These are phyloP conservation scores for Neofusicoccum sp. DNA, from an alignment of 2,329 filamentous ascomycete species.

Conservation along the genomic window DNA sequence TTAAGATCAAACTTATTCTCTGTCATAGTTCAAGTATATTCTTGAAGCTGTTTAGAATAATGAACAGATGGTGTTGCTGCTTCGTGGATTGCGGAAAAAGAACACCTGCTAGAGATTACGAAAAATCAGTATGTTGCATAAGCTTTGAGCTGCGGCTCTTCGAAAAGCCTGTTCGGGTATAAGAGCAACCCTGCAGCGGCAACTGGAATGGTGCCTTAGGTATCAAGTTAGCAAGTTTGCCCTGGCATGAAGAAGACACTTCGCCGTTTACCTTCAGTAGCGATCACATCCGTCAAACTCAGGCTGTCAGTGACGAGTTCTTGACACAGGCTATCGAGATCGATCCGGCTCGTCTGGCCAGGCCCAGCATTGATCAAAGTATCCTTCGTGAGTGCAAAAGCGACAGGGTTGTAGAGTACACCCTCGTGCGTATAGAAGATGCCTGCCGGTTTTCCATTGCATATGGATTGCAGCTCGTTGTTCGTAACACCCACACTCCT, in stretches of 20 bases:
- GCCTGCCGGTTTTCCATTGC: constrained; percentile 42
- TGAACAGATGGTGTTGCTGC: background rate
- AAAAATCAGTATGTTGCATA: background rate
- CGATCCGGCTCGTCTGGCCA: constrained; percentile 39
- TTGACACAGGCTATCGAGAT: constrained; percentile 41
- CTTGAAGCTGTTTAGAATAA: background rate
- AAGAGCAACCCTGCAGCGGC: constrained; percentile 36
- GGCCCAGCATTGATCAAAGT: constrained; percentile 50
- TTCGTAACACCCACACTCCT: constrained; percentile 51
- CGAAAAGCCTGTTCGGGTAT: constrained; percentile 17
- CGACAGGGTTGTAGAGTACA: constrained; percentile 50
- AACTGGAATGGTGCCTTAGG: constrained; percentile 44
- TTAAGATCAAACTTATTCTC: no score
- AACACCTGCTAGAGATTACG: background rate
- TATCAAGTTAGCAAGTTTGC: constrained; percentile 20
- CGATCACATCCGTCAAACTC: constrained; percentile 44
- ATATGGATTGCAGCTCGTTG: constrained; percentile 49
- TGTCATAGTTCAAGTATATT: no score
- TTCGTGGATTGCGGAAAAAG: background rate
- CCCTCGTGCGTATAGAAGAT: constrained; percentile 52
- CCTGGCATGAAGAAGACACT: background rate
- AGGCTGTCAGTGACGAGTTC: constrained; percentile 39
- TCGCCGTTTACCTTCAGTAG: background rate
- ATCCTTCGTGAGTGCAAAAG: constrained; percentile 46
- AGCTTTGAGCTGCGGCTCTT: background rate